Base-by-base conservation (phyloP, 2,329 filamentous ascomycete genomes). In the Fusarium redolens region DNA sequence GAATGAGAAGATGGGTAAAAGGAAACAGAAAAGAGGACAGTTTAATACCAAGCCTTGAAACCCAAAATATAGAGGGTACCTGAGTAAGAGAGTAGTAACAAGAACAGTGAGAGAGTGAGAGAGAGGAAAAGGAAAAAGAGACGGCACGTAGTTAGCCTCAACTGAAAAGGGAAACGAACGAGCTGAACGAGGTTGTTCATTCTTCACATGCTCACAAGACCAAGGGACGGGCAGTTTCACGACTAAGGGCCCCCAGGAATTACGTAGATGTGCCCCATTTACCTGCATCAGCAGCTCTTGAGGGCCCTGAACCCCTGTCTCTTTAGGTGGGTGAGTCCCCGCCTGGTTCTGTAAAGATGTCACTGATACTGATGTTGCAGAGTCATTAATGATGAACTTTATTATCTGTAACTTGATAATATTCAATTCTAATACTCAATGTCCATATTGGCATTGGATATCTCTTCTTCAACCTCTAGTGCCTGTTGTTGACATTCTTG, bases 131-230 rank as follows among this genome's bases (percentile, higher is more conserved):
- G 22, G 31, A 52, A 37, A 59, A 71, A 59, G 35, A 56, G 56
- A 50, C 60, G 22, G 28, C 68, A 55, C 30, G 20, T 44, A 44
- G 15, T 18, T 47, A 48, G 22, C 17, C 22, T 47, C 41, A 57
- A 33, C 54, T 45, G 40, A 57, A 47, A 57, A 48, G 30, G 33
- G 33, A 52, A 54, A 38, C 33, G 50, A 45, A 57, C 20, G 22
- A 48, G 30, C 54, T 33, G 40, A 47, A 57, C 38, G 55, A 41
- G 28, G 28, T 35, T 35, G 54, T 45, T 37, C 30, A 20, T 63
- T 66, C 65, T 75, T 74, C 72, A 74, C 72, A 75, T 74, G 72
- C 72, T 74, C 72, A 74, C 72, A 74, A 74, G 71, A 73, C 70
- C 61, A 40, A 31, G 45, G 52, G 38, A 58, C 50, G 55, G 43